These are phyloP conservation scores for Lactuca saligna DNA, from an alignment of 129 eudicot genomes.

Conservation along the genomic window DNA sequence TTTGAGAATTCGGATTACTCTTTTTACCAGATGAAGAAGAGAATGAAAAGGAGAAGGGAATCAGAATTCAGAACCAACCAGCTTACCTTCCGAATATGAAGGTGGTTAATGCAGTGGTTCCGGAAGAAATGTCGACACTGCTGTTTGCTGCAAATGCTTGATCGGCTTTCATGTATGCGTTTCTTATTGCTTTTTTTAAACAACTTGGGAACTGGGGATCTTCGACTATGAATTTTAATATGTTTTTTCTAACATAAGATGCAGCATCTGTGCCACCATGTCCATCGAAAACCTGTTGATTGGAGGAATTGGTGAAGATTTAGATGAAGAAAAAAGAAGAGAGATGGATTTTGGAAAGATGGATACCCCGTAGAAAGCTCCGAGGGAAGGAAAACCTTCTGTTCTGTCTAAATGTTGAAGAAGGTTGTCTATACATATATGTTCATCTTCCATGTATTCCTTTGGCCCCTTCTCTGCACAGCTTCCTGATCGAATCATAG, in stretches of 20 bases:
- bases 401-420: slow-evolving; percentile 49
- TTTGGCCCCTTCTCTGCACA: slow-evolving; percentile 91
- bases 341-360: slow-evolving; percentile 3
- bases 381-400: slow-evolving; percentile 62
- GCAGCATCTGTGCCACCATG: slow-evolving; percentile 98
- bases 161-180: slow-evolving; percentile 84
- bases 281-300: slow-evolving; percentile 87
- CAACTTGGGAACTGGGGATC: slow-evolving; percentile 71
- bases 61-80: background rate
- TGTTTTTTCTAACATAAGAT: slow-evolving; percentile 54
- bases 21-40: no score
- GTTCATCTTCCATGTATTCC: slow-evolving; percentile 90
- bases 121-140: slow-evolving; percentile 77
- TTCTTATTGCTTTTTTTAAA: slow-evolving; percentile 65
- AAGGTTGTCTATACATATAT: slow-evolving; percentile 76
- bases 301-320: background rate
- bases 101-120: slow-evolving; percentile 87
- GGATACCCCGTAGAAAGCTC: slow-evolving; percentile 88
- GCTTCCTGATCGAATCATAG: slow-evolving; percentile 83
- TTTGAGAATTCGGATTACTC: no score
- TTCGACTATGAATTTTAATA: slow-evolving; percentile 69
- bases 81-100: slow-evolving; percentile 77
- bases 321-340: background rate
- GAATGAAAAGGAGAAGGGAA: no score
- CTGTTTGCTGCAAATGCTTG: slow-evolving; percentile 73